phyloP scores from a whole-genome alignment of 257 asterid genomes.

The Solanum piurae region DNA sequence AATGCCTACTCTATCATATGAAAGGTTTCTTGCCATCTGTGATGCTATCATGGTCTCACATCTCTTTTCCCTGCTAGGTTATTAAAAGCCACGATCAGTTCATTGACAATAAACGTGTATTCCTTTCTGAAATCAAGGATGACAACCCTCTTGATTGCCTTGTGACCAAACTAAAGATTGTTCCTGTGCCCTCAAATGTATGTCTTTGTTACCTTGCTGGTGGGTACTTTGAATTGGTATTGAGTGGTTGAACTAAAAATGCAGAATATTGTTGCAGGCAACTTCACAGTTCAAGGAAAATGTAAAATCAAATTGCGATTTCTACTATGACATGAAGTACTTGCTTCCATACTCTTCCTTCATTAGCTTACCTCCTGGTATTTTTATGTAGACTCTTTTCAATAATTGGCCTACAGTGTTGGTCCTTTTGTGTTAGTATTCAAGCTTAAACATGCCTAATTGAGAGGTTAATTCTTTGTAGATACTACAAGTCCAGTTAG shows the following conservation, averaged over 20 bases:
- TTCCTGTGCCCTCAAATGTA: conserved; percentile 13
- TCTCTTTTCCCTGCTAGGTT: conserved; percentile 6
- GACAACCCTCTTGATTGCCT: conserved; percentile 25
- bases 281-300: conserved; percentile 5
- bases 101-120: conserved; percentile 18
- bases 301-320: conserved; percentile 27
- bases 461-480: conserved; percentile 2
- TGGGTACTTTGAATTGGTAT: not conserved
- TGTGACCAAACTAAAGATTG: conserved; percentile 3
- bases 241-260: not conserved
- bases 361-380: conserved; percentile 46
- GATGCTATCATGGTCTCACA: not conserved
- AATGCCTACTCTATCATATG: not conserved
- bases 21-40: not conserved
- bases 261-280: conserved; percentile 22
- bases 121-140: conserved; percentile 28
- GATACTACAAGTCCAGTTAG: conserved; percentile 18
- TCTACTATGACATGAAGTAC: conserved; percentile 50
- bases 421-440: not conserved
- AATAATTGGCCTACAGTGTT: not conserved
- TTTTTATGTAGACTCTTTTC: not conserved
- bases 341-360: conserved; percentile 53
- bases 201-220: not conserved
- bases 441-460: not conserved
- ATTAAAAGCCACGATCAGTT: conserved; percentile 12